Evolutionary conservation across 1,284 basidiomycete genomes (phyloP).

Genomic region (Pseudozyma sp.): DNA sequence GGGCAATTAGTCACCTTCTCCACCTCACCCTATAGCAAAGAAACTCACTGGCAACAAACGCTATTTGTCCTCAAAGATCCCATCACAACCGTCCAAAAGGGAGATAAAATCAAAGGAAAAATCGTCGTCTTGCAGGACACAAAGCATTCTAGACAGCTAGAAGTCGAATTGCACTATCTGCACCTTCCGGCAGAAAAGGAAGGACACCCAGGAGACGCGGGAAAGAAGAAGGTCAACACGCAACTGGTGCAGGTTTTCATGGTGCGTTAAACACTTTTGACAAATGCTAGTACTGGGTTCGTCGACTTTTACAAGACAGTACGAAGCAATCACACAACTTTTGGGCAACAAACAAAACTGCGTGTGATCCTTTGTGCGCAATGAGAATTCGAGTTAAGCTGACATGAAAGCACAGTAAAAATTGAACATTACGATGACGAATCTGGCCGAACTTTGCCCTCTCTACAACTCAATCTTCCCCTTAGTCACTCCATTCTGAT

Average conservation of each 20-base stretch:
- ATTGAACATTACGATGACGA: too few species aligned
- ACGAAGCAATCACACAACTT: neutral
- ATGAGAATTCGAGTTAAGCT: too few species aligned
- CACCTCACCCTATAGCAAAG: slow-evolving; percentile 84
- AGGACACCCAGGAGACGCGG: neutral
- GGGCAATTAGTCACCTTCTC: slow-evolving; percentile 83
- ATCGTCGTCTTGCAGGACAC: slow-evolving; percentile 86
- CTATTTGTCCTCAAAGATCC: slow-evolving; percentile 86
- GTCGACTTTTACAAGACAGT: too few species aligned
- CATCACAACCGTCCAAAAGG: slow-evolving; percentile 77
- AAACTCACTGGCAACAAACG: slow-evolving; percentile 99
- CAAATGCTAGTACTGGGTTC: too few species aligned
- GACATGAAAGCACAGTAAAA: too few species aligned
- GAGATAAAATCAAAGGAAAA: slow-evolving; percentile 81
- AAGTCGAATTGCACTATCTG: slow-evolving; percentile 88
- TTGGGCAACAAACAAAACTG: neutral
- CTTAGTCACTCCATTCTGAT: slow-evolving; percentile 12
- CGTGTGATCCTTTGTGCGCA: neutral
- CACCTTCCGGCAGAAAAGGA: neutral
- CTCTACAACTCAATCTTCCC: slow-evolving; percentile 67
- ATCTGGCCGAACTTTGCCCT: slow-evolving; percentile 55
- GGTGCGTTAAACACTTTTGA: slow-evolving; percentile 73
- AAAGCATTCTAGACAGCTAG: slow-evolving; percentile 86
- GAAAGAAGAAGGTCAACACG: slow-evolving; percentile 29
- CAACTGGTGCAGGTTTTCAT: slow-evolving; percentile 80